Percentiles rank a stretch among this genome's conserved stretches.
phyloP scores from a whole-genome alignment of 1,284 basidiomycete species.

The Psilocybe mexicana region DNA sequence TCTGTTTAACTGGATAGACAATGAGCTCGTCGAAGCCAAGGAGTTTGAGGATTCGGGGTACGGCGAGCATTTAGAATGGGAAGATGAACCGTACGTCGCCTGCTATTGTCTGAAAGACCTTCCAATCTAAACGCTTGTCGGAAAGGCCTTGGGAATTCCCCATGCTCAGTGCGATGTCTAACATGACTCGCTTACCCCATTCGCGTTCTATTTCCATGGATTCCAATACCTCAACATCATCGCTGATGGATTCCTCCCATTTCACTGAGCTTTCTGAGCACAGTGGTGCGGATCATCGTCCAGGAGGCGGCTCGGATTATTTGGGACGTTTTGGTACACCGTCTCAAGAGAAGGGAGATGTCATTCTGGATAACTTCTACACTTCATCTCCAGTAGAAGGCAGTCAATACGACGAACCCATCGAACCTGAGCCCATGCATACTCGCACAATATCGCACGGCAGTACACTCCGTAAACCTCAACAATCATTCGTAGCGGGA shows the following conservation, averaged over 20 bases:
- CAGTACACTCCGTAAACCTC: constrained; percentile 35
- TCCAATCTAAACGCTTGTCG: not conserved
- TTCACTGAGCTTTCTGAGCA: constrained; percentile 13
- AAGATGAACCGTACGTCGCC: constrained; percentile 42
- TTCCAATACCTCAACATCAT: constrained; percentile 45
- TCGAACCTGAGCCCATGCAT: constrained; percentile 37
- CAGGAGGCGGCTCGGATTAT: constrained; percentile 1
- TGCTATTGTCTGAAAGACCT: constrained; percentile 13
- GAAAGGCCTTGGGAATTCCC: constrained; percentile 40
- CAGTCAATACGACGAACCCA: constrained; percentile 15
- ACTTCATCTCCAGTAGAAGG: constrained; percentile 16
- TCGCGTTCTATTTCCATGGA: constrained; percentile 65
- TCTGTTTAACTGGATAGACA: constrained; percentile 76
- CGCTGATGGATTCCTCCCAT: constrained; percentile 40
- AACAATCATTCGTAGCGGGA: constrained; percentile 44
- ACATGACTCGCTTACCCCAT: constrained; percentile 48
- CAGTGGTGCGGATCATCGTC: not conserved
- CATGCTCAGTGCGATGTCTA: constrained; percentile 33
- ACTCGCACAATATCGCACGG: constrained; percentile 62
- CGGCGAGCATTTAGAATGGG: constrained; percentile 42
- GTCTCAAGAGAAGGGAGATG: constrained; percentile 9
- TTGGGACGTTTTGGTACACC: not conserved
- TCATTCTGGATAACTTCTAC: constrained; percentile 18
- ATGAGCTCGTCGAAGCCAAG: constrained; percentile 40
- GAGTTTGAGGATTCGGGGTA: constrained; percentile 44